These are phyloP conservation scores for Citrus mangshanensis DNA, from an alignment of 345 rosid species.

Conservation along the genomic window DNA sequence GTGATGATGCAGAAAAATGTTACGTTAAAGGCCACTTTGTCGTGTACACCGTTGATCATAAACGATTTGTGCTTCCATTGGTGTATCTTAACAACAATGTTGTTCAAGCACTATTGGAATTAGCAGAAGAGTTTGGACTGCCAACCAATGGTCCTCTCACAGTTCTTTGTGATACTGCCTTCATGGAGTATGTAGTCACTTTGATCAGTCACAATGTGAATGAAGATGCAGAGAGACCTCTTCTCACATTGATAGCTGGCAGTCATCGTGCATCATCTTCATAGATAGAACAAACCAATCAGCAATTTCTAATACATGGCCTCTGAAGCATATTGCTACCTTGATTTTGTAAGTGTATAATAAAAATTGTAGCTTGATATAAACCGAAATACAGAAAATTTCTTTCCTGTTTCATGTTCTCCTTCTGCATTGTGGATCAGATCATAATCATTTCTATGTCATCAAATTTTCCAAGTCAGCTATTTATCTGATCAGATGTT, in stretches of 20 bases:
- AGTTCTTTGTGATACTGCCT: slow-evolving; percentile 27
- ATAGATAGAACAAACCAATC: background rate
- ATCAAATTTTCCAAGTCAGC: background rate
- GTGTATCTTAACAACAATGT: slow-evolving; percentile 14
- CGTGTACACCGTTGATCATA: slow-evolving; percentile 14
- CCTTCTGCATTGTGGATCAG: no score
- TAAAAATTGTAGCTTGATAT: background rate
- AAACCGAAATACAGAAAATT: background rate
- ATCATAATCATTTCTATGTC: background rate
- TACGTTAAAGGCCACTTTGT: slow-evolving; percentile 20
- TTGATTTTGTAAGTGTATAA: background rate
- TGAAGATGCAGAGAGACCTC: slow-evolving; percentile 26
- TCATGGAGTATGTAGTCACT: slow-evolving; percentile 23
- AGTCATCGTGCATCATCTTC: background rate
- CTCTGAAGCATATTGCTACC: background rate
- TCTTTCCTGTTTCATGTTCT: background rate
- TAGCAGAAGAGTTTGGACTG: slow-evolving; percentile 12
- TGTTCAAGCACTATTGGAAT: slow-evolving; percentile 3
- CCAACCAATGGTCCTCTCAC: slow-evolving; percentile 8
- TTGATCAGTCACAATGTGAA: slow-evolving; percentile 13
- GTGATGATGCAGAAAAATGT: background rate
- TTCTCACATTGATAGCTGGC: background rate
- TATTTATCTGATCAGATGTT: background rate
- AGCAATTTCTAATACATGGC: background rate
- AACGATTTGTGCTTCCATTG: slow-evolving; percentile 21